Conservation (phyloP, 2,329 filamentous ascomycete species). For the Raffaelea albimanens region DNA sequence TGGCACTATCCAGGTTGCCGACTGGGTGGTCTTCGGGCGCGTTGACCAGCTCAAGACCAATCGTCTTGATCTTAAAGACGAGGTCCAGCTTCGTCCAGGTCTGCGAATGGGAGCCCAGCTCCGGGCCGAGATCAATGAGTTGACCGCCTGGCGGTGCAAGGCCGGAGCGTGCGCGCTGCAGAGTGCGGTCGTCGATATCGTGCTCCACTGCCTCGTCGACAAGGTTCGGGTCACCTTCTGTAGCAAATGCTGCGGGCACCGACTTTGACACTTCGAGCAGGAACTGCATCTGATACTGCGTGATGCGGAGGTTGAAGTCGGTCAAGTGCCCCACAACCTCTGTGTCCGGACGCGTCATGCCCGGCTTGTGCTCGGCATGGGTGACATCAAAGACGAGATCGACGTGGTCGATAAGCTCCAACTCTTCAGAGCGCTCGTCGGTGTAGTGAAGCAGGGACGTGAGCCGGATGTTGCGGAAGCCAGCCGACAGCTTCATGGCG, state of each 20-base stretch:
- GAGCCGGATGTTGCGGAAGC: constrained; percentile 83
- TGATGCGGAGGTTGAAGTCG: constrained; percentile 81
- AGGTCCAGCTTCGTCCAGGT: constrained; percentile 92
- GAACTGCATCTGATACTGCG: constrained; percentile 85
- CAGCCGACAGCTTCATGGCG: constrained; percentile 82
- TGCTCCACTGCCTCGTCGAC: constrained; percentile 60
- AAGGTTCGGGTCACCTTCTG: constrained; percentile 53
- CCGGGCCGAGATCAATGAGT: constrained; percentile 53
- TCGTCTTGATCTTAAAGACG: constrained; percentile 77
- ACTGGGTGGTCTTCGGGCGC: constrained; percentile 68
- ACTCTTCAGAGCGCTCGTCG: constrained; percentile 63
- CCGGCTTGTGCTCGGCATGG: constrained; percentile 75
- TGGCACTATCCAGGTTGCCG: constrained; percentile 67
- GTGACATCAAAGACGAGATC: constrained; percentile 89
- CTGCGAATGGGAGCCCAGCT: constrained; percentile 57
- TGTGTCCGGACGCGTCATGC: constrained; percentile 73
- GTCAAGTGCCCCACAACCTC: constrained; percentile 91
- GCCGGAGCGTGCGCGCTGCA: constrained; percentile 37
- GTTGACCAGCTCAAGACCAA: constrained; percentile 80
- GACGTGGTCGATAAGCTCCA: constrained; percentile 95
- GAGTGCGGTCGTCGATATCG: constrained; percentile 54
- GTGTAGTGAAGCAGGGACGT: constrained; percentile 84
- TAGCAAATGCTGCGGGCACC: constrained; percentile 75
- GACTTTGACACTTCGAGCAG: constrained; percentile 79
- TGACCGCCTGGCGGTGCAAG: constrained; percentile 23